phyloP scores from a whole-genome alignment of 257 asterid genomes.

The Solanum sejunctum region DNA sequence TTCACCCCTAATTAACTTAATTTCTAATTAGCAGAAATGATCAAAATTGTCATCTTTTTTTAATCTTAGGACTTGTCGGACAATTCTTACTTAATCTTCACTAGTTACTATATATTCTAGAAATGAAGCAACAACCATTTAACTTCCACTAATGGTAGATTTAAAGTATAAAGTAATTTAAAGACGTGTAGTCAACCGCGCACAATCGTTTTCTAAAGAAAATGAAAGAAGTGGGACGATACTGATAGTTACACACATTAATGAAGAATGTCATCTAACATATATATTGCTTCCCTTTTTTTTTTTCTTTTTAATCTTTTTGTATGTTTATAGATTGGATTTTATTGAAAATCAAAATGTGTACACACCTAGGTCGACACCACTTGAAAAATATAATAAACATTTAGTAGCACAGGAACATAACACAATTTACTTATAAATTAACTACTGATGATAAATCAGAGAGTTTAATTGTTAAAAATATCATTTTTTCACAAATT shows the following conservation, averaged over 20 bases:
- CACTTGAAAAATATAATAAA: not conserved
- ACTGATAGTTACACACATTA: not conserved
- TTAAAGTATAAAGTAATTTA: not conserved
- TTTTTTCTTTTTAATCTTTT: not conserved
- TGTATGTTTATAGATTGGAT: not conserved
- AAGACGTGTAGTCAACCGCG: not conserved
- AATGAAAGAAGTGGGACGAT: not conserved
- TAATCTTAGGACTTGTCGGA: too few species aligned
- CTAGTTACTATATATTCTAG: not conserved
- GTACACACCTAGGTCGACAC: too few species aligned
- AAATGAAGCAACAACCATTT: not conserved
- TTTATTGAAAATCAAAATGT: too few species aligned
- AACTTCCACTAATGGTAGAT: not conserved
- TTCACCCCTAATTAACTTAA: too few species aligned
- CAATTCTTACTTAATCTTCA: too few species aligned
- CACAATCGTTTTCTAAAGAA: not conserved
- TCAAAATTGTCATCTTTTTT: too few species aligned
- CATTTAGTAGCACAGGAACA: too few species aligned
- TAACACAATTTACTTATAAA: not conserved
- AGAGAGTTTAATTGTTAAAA: not conserved
- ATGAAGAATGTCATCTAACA: not conserved
- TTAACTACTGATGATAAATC: not conserved
- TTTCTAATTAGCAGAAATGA: too few species aligned
- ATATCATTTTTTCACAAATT: fast-evolving
- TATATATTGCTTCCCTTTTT: not conserved